A percentile compares a stretch with the other conserved stretches of the same genome.
Evolutionary conservation across 108 stramenopile species (phyloP).

Genomic region (Phaeodactylum tricornutum): DNA sequence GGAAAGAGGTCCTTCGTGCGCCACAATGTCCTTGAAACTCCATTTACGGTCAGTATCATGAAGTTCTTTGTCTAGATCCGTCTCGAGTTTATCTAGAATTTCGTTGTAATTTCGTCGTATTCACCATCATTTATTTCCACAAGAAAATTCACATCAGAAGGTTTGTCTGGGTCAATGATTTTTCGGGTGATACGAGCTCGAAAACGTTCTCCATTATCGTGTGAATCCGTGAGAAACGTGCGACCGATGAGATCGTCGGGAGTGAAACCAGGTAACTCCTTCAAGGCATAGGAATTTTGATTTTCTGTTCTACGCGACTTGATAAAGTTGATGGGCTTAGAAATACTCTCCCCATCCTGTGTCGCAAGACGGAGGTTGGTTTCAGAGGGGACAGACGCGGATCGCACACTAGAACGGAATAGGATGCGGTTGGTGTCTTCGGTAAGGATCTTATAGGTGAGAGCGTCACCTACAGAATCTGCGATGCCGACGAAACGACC

Average conservation of each 20-base stretch:
- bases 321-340: no score
- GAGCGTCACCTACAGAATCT: slow-evolving; percentile 18
- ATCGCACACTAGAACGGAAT: slow-evolving; percentile 10
- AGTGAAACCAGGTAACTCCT: no score
- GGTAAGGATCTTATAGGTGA: slow-evolving; percentile 16
- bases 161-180: not conserved
- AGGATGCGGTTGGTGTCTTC: slow-evolving; percentile 4
- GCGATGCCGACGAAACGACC: slow-evolving; percentile 23
- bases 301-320: no score
- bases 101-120: not conserved
- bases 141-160: not conserved
- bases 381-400: not conserved
- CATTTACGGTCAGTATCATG: not conserved
- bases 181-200: slow-evolving; percentile 1
- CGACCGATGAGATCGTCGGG: slow-evolving; percentile 2
- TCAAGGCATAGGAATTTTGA: no score
- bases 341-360: no score
- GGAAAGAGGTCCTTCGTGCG: slow-evolving; percentile 11
- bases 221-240: not conserved
- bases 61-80: not conserved
- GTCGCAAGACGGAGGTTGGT: not conserved
- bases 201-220: not conserved
- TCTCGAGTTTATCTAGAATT: not conserved
- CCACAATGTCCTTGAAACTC: slow-evolving; percentile 6
- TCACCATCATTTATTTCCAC: not conserved